Conservation (phyloP, 768 basidiomycete genomes). For the Lactarius akahatsu region DNA sequence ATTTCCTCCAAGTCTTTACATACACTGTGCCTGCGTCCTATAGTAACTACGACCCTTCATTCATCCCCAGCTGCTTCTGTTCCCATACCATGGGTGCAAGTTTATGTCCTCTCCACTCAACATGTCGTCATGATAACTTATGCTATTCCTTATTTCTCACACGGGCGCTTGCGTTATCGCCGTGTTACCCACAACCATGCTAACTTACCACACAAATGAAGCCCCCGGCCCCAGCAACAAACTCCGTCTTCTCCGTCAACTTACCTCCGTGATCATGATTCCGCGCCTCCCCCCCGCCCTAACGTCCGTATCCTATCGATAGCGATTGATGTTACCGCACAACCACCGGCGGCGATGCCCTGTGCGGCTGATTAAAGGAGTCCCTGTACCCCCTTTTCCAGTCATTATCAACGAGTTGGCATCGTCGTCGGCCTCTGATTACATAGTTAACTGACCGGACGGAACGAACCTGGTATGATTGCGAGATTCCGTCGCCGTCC, state of each 20-base stretch:
- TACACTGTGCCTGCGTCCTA: constrained; percentile 4
- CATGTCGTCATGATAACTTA: background rate
- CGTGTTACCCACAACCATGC: background rate
- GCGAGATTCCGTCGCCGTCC: background rate
- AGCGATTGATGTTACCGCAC: constrained; percentile 1
- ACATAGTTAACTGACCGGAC: background rate
- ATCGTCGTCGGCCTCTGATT: background rate
- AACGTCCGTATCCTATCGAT: background rate
- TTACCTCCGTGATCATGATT: background rate
- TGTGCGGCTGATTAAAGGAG: background rate
- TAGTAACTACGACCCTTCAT: background rate
- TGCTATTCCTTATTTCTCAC: background rate
- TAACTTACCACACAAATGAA: background rate
- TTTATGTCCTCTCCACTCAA: background rate
- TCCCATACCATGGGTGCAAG: background rate
- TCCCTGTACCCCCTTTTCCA: background rate
- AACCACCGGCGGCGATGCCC: background rate
- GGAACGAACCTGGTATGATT: background rate
- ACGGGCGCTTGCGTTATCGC: background rate
- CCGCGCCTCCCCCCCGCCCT: background rate
- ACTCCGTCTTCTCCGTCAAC: constrained; percentile 7
- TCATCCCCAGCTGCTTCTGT: background rate
- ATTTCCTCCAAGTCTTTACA: background rate
- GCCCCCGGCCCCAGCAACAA: background rate
- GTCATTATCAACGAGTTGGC: background rate